Base-by-base conservation (phyloP, 1,139 yeast species). In the Protomyces inundatus region DNA sequence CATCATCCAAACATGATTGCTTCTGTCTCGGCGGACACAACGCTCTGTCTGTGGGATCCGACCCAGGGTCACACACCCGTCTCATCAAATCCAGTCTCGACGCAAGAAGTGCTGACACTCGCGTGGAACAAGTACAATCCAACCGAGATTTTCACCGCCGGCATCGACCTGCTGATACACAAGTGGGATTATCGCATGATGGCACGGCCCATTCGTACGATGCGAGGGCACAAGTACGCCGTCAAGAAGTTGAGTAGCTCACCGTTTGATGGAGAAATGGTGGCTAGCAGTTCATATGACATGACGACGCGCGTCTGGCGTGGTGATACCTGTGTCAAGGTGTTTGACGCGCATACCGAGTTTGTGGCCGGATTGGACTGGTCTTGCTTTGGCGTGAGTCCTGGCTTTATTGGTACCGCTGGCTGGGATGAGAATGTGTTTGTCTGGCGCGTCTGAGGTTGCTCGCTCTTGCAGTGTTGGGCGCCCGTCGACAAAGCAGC, bases 351-450 rank as follows among this genome's bases (percentile, higher is more conserved):
- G 56, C 98, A 93, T 75, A 81, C 84, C 48, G 98, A 93, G 77
- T 93, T 93, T 76, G 97, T 88, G 1, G 84, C 88, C 69, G 97
- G 95, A n/a, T 87, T 93, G 68, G 98, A 93, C 75, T 93, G 96
- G 86, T 87, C 96, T 69, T 76, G 93, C 64, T 93, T 98, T 97
- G 98, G 98, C 7, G 85, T 86, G 69, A 60, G 65, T 6, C 95
- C 95, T 3, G 98, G 97, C 0, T 91, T 95, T 90, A 91, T 87
- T 23, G 96, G 95, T 7, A 85, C 96, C 33, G 87, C 93, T 0
- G 97, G 97, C 0, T 93, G 97, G 97, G 98, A 93, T 76, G 96
- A 93, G 72, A 90, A 88, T 87, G 86, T 90, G 9, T 85, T 87
- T 71, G 81, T 93, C n/a, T 93, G 96, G 96, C 90, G 88, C 70